Base-by-base conservation (phyloP, 2,329 filamentous ascomycete species). In the Cyanodermella asteris region DNA sequence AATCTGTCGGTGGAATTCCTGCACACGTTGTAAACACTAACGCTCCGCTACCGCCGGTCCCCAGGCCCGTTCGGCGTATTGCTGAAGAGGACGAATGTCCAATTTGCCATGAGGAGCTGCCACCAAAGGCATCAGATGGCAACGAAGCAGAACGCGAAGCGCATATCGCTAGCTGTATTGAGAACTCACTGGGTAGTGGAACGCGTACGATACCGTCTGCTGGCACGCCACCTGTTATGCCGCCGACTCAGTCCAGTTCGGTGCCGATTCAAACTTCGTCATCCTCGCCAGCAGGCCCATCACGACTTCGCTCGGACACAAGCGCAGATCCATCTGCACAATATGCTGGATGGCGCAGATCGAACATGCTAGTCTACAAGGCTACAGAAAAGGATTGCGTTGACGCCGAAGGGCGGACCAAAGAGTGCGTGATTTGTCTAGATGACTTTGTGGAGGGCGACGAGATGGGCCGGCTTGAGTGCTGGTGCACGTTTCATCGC, bases 371-470 rank as follows among this genome's bases (percentile, higher is more conserved):
- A 8, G 37, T 49, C 2, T 71, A 66, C 34, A 51, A 45, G 5
- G 65, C 66, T 0, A 69, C 60, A 0, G 66, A 72, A 41, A 72
- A 72, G 38, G 66, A 72, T 32, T 71, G 65, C 35, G 39, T 61
- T 2, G 56, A 57, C 5, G 46, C 51, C 13, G 59, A 61, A 11
- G 52, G 51, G 21, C 36, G 49, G 21, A 35, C 47, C 25, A 56
- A 59, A 20, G 66, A 72, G 37, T 72, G 66, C 33, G 57, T 64
- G 6, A 71, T 72, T 25, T 72, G 66, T 39, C 61, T 71, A 38
- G 64, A 69, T 33, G 66, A 72, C 28, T 71, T 70, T 38, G 56
- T 64, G 35, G 53, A 57, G 7, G 65, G 65, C 1, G 59, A 64
- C 36, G 50, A 56, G 35, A 50, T 72, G 48, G 63, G 60, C 7